These are phyloP conservation scores for Coleophoma cylindrospora DNA, from an alignment of 2,329 filamentous ascomycete species.

Conservation along the genomic window DNA sequence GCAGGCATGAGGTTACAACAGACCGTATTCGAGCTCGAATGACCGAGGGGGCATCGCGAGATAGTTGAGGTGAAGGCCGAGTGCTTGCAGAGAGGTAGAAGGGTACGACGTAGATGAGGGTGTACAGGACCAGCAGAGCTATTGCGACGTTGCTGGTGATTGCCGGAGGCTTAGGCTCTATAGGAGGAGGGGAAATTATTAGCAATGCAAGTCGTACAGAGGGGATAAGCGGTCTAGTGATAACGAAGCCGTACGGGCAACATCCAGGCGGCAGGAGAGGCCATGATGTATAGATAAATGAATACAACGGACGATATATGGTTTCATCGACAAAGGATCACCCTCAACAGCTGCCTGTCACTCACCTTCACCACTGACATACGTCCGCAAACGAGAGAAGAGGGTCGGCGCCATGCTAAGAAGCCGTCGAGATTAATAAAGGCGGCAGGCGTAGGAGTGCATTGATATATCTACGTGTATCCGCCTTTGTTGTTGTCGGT, in stretches of 20 bases:
- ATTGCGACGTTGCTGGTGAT: constrained; percentile 19
- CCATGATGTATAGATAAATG: not conserved
- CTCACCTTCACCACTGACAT: constrained; percentile 18
- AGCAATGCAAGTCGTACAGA: no score
- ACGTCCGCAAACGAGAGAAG: constrained; percentile 18
- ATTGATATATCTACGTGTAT: not conserved
- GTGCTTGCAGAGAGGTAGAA: constrained; percentile 82
- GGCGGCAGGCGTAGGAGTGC: not conserved
- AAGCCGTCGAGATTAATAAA: not conserved
- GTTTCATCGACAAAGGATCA: constrained; percentile 1
- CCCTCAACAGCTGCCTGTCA: not conserved
- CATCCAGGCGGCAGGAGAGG: not conserved
- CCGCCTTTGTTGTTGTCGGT: no score
- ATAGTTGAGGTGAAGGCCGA: constrained; percentile 71
- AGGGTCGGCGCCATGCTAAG: constrained; percentile 21
- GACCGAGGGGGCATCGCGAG: constrained; percentile 82
- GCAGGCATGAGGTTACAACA: constrained; percentile 69
- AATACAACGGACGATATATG: not conserved
- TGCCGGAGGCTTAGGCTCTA: constrained; percentile 19
- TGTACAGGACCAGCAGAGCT: constrained; percentile 51
- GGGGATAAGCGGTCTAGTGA: no score
- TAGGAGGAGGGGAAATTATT: no score
- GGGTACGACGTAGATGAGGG: constrained; percentile 82
- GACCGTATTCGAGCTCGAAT: constrained; percentile 82
- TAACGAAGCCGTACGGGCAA: no score